These are phyloP conservation scores for Crithidia sp. DNA, from an alignment of 208 protist species.

Conservation along the genomic window DNA sequence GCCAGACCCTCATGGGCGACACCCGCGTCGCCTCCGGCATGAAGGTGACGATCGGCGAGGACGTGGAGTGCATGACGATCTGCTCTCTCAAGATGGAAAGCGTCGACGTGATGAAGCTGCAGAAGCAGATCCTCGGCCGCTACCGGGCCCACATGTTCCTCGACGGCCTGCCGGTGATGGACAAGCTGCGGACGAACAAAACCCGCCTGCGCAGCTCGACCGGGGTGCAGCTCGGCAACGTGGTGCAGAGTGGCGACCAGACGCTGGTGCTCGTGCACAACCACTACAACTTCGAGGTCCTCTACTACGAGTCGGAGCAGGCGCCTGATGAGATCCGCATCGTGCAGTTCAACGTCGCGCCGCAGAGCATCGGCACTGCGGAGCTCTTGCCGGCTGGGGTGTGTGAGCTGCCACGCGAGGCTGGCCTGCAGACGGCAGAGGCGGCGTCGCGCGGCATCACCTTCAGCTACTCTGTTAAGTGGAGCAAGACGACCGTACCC, in stretches of 20 bases:
- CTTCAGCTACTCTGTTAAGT: conserved; percentile 73
- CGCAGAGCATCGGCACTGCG: conserved; percentile 35
- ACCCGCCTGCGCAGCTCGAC: conserved; percentile 11
- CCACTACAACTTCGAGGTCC: conserved; percentile 59
- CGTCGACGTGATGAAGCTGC: conserved; percentile 15
- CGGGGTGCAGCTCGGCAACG: conserved; percentile 19
- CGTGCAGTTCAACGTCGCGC: conserved; percentile 51
- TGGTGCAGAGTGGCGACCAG: not conserved
- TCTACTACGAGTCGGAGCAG: conserved; percentile 36
- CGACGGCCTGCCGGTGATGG: conserved; percentile 56
- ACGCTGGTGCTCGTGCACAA: conserved; percentile 50
- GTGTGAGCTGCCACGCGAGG: not conserved
- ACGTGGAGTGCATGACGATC: conserved; percentile 3
- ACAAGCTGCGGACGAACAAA: not conserved
- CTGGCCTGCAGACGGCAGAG: not conserved
- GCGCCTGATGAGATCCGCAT: conserved; percentile 30
- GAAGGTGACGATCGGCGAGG: not conserved
- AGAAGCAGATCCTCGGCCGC: conserved; percentile 43
- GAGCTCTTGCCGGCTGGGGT: conserved; percentile 6
- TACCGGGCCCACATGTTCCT: conserved; percentile 66
- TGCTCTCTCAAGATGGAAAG: conserved; percentile 7
- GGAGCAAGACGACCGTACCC: conserved; percentile 50
- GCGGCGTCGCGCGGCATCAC: conserved; percentile 18
- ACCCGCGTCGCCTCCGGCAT: conserved; percentile 21
- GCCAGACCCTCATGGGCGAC: conserved; percentile 26